These are phyloP conservation scores for Lodderomyces theae DNA, from an alignment of 1,139 yeast species.

Conservation along the genomic window DNA sequence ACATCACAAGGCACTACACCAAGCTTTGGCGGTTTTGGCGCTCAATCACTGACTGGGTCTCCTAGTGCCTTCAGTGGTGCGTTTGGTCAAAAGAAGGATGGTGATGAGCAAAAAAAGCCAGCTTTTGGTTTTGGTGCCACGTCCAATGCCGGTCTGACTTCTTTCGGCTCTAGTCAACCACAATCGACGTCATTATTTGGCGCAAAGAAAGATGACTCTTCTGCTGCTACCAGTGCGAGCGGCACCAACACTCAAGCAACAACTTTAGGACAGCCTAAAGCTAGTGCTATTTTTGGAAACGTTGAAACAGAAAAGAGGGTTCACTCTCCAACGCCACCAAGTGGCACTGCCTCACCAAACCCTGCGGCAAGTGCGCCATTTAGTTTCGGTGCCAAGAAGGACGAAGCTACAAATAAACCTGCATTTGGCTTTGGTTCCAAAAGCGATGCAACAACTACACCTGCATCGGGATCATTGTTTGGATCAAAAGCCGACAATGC, in stretches of 20 bases:
- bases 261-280: not conserved
- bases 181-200: constrained; percentile 21
- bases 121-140: constrained; percentile 7
- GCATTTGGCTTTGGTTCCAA: constrained; percentile 14
- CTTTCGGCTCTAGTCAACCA: constrained; percentile 12
- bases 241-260: not conserved
- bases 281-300: not conserved
- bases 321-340: not conserved
- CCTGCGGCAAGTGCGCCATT: constrained; percentile 4
- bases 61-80: constrained; percentile 12
- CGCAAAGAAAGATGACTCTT: constrained; percentile 14
- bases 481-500: too few relatives aligned
- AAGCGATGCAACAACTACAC: constrained; percentile 15
- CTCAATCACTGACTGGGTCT: constrained; percentile 12
- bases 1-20: constrained; percentile 9
- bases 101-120: constrained; percentile 10
- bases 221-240: not conserved
- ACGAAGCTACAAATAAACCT: constrained; percentile 19
- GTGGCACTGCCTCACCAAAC: constrained; percentile 1
- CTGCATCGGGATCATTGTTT: constrained; percentile 15
- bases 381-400: constrained; percentile 25
- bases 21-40: constrained; percentile 16
- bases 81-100: constrained; percentile 22
- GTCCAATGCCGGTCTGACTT: constrained; percentile 8
- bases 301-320: not conserved